Evolutionary conservation across 441 rosid genomes (phyloP).

Genomic region (Euphorbia corollata): DNA sequence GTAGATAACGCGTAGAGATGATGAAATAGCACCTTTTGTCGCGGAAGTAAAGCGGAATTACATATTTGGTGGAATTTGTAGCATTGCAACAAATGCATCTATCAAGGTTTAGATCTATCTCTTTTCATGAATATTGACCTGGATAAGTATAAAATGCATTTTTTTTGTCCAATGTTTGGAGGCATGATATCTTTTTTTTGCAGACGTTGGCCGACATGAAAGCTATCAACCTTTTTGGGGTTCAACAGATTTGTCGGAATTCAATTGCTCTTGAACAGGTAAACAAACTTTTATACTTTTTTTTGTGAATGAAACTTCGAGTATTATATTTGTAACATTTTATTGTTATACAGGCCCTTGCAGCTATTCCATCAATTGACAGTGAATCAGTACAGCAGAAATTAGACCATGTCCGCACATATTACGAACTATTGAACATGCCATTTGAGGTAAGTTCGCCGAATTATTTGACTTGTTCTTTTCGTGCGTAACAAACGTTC

Average conservation of each 20-base stretch:
- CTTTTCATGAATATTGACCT: slow-evolving; percentile 7
- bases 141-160: slow-evolving; percentile 4
- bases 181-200: slow-evolving; percentile 20
- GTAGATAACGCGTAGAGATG: slow-evolving; percentile 91
- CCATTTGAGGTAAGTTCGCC: slow-evolving; percentile 72
- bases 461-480: not conserved
- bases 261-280: slow-evolving; percentile 97
- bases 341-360: slow-evolving; percentile 55
- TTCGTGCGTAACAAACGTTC: too few relatives aligned
- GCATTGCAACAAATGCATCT: slow-evolving; percentile 73
- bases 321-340: not conserved
- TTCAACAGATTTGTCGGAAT: slow-evolving; percentile 94
- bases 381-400: slow-evolving; percentile 64
- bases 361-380: slow-evolving; percentile 81
- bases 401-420: slow-evolving; percentile 82
- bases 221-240: slow-evolving; percentile 90
- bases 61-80: slow-evolving; percentile 93
- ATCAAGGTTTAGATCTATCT: slow-evolving; percentile 56
- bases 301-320: not conserved
- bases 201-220: slow-evolving; percentile 86
- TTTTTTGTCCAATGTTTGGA: slow-evolving; percentile 19
- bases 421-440: slow-evolving; percentile 88
- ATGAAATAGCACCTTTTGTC: slow-evolving; percentile 91
- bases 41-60: slow-evolving; percentile 63
- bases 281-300: slow-evolving; percentile 14